Conservation (phyloP, 257 asterid genomes). For the Voacanga thouarsii region DNA sequence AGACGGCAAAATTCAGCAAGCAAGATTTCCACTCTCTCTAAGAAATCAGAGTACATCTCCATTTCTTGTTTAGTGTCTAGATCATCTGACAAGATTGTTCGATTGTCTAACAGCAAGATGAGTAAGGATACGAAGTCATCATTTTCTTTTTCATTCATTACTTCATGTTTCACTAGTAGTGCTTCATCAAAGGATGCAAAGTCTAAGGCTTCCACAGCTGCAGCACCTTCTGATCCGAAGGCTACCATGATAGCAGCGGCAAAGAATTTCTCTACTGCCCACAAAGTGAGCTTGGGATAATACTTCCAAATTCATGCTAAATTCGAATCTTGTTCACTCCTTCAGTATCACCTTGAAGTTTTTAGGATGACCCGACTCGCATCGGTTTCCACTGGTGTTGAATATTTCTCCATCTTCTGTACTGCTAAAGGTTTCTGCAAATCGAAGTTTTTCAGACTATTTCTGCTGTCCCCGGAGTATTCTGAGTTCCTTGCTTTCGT, state of each 20-base stretch:
- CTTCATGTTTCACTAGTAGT: constrained; percentile 11
- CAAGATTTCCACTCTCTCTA: neutral
- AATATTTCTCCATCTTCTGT: too few relatives aligned
- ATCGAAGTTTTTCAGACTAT: too few relatives aligned
- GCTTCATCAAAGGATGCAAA: constrained; percentile 10
- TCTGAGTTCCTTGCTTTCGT: too few relatives aligned
- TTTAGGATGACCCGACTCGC: too few relatives aligned
- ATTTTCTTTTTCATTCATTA: constrained; percentile 4
- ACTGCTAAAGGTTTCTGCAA: too few relatives aligned
- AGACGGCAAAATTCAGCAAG: neutral
- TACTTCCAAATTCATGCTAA: too few relatives aligned
- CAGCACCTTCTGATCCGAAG: constrained; percentile 25
- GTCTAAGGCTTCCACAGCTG: constrained; percentile 14
- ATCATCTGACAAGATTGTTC: too few relatives aligned
- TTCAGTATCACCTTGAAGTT: too few relatives aligned
- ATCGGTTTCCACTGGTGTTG: too few relatives aligned
- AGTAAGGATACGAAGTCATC: constrained; percentile 11
- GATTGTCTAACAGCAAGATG: neutral
- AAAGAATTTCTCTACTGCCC: constrained; percentile 44
- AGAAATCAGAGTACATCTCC: neutral
- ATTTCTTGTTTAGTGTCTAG: neutral
- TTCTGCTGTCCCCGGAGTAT: too few relatives aligned
- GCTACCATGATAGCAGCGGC: constrained; percentile 41
- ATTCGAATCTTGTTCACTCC: too few relatives aligned
- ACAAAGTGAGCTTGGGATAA: constrained; percentile 31